Percentiles rank a stretch among this genome's conserved stretches.
Conservation (phyloP, 306 rosid genomes). For the Trifolium fragiferum region DNA sequence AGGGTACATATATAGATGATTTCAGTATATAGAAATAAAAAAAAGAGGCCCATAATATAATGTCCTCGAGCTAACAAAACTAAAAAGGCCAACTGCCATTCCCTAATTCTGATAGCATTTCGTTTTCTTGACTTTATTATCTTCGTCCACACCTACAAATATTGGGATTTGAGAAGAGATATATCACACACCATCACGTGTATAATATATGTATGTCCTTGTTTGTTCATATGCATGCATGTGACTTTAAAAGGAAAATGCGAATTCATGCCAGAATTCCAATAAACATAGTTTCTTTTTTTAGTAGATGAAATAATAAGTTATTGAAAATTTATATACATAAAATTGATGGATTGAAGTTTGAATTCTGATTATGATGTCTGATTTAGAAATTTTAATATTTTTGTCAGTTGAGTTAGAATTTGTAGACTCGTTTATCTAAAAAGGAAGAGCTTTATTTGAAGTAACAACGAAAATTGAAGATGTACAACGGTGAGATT, state of each 20-base stretch:
- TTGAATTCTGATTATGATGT: no score
- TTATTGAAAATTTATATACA: no score
- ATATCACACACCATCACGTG: conserved; percentile 47
- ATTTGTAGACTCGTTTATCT: no score
- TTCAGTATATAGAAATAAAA: conserved; percentile 12
- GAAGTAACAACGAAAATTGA: no score
- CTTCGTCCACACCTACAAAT: conserved; percentile 50
- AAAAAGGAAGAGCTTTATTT: no score
- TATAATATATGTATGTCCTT: background rate
- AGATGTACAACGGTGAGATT: no score
- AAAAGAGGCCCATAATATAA: conserved; percentile 38
- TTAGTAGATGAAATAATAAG: no score
- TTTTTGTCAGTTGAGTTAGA: no score
- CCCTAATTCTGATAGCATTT: conserved; percentile 51
- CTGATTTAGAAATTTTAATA: no score
- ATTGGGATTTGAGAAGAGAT: conserved; percentile 32
- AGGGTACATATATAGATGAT: conserved; percentile 21
- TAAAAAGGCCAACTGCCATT: conserved; percentile 50
- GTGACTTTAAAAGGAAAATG: background rate
- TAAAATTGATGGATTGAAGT: no score
- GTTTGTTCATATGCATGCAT: conserved; percentile 34
- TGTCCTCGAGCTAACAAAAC: conserved; percentile 48
- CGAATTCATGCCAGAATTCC: conserved; percentile 10
- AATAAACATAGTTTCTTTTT: no score
- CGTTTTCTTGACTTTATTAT: conserved; percentile 61